Base-by-base conservation (phyloP, 768 basidiomycete genomes). In the Tephrocybe sp. region DNA sequence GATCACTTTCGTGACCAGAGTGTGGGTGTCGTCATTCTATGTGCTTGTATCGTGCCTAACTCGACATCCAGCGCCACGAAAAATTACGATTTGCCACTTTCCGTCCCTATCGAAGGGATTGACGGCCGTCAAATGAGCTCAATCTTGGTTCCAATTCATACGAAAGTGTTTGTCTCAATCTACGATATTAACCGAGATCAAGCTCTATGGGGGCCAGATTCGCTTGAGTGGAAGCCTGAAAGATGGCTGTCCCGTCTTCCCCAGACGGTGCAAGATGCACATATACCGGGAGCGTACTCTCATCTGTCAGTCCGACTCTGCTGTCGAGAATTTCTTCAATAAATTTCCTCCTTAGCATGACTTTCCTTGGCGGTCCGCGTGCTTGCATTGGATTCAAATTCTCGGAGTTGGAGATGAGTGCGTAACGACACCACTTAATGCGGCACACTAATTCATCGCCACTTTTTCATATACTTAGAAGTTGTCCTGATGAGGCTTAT, bases 371-470 rank as follows among this genome's bases (percentile, higher is more conserved):
- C 27, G 76, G 76, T 16, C 65, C 68, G 9, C 61, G 75, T 19
- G 65, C 74, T 8, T 78, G 76, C 68, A 75, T 78, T 25, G 79
- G 77, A 0, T 78, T 79, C 66, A 78, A 79, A 56, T 79, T 82
- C 63, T 72, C 77, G 1, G 73, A 79, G 52, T 64, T 80, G 6
- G 78, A 79, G 57, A 77, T 78, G 66, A 79, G 78, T 79, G 30
- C n/a, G 51, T 26, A 12, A n/a, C n/a, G n/a, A n/a, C n/a, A n/a
- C n/a, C n/a, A n/a, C n/a, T n/a, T n/a, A n/a, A n/a, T n/a, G n/a
- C n/a, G n/a, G n/a, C n/a, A n/a, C n/a, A n/a, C n/a, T n/a, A n/a
- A 21, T 35, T 13, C 8, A 35, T 28, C 11, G 16, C 12, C 24
- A 22, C 9, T n/a, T 24, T 22, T n/a, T 28, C 9, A n/a, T 21